Evolutionary conservation across 805 yeast species (phyloP).

Genomic region (Metschnikowia cerradonensis): DNA sequence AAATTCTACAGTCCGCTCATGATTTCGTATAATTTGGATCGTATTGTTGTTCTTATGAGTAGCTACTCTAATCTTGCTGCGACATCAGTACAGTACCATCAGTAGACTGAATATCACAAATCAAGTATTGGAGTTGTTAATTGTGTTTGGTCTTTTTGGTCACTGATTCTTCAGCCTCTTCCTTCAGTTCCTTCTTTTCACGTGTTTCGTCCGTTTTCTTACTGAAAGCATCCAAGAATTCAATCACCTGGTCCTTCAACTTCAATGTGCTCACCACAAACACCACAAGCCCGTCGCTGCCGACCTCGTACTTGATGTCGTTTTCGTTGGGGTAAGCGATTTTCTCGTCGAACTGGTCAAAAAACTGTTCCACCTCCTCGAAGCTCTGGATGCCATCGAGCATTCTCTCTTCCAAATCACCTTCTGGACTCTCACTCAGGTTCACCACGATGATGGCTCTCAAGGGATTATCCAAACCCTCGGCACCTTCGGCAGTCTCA

Average conservation of each 20-base stretch:
- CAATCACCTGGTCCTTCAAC: conserved; percentile 36
- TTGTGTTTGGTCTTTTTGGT: conserved; percentile 5
- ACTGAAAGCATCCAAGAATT: conserved; percentile 40
- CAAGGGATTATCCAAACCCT: conserved; percentile 45
- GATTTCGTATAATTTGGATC: too few relatives aligned
- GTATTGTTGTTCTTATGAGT: too few relatives aligned
- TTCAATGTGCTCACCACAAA: conserved; percentile 44
- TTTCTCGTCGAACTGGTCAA: conserved; percentile 48
- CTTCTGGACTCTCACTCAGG: conserved; percentile 31
- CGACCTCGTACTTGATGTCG: conserved; percentile 54
- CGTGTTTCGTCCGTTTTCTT: conserved; percentile 1
- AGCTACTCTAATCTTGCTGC: too few relatives aligned
- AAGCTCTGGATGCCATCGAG: conserved; percentile 44
- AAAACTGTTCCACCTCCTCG: conserved; percentile 47
- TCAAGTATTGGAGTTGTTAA: too few relatives aligned
- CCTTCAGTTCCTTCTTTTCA: neutral
- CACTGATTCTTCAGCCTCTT: neutral
- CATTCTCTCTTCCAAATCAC: conserved; percentile 47
- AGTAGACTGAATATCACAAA: too few relatives aligned
- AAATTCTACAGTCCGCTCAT: too few relatives aligned
- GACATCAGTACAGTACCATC: too few relatives aligned
- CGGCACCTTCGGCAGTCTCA: conserved; percentile 11
- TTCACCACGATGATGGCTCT: conserved; percentile 42
- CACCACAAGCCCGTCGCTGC: conserved; percentile 57
- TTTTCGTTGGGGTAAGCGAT: conserved; percentile 54